Percentiles rank a stretch among this genome's conserved stretches.
phyloP scores from a whole-genome alignment of 73 alveolate species.

The Stentor roeselii region DNA sequence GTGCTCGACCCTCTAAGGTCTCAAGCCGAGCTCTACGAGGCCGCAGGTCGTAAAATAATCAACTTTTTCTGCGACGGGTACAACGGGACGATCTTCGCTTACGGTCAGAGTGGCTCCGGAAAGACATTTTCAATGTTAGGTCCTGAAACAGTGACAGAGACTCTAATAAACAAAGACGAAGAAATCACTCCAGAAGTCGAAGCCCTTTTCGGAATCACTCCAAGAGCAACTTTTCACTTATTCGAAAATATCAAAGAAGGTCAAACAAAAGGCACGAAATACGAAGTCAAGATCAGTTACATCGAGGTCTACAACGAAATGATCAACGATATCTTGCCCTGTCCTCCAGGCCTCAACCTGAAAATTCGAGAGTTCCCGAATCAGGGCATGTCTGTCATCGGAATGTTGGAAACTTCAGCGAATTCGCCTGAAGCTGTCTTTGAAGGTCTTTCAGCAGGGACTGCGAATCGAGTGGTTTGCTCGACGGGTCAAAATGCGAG shows the following conservation, averaged over 20 bases:
- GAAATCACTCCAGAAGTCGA: slow-evolving; percentile 40
- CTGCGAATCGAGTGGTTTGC: slow-evolving; percentile 79
- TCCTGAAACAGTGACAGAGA: slow-evolving; percentile 30
- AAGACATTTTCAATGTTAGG: slow-evolving; percentile 30
- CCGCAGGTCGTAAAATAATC: slow-evolving; percentile 2
- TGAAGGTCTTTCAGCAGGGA: slow-evolving; percentile 71
- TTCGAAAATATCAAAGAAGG: slow-evolving; percentile 74
- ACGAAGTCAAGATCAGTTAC: slow-evolving; percentile 54
- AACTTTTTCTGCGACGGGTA: slow-evolving; percentile 21
- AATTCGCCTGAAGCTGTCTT: slow-evolving; percentile 74
- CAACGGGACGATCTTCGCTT: slow-evolving; percentile 27
- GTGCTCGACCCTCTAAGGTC: not conserved
- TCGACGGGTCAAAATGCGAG: slow-evolving; percentile 90
- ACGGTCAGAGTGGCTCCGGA: slow-evolving; percentile 32
- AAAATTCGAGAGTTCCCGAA: slow-evolving; percentile 62
- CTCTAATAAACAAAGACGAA: not conserved
- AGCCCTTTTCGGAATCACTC: slow-evolving; percentile 60
- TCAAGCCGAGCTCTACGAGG: slow-evolving; percentile 17
- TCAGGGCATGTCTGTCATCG: slow-evolving; percentile 50
- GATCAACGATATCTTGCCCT: slow-evolving; percentile 72
- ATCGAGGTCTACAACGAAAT: slow-evolving; percentile 87
- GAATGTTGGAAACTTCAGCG: slow-evolving; percentile 59
- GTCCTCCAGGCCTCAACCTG: slow-evolving; percentile 51
- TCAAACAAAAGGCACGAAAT: slow-evolving; percentile 55
- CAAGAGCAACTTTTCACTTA: slow-evolving; percentile 82